phyloP scores from a whole-genome alignment of 345 rosid species.

The Dimocarpus longan region DNA sequence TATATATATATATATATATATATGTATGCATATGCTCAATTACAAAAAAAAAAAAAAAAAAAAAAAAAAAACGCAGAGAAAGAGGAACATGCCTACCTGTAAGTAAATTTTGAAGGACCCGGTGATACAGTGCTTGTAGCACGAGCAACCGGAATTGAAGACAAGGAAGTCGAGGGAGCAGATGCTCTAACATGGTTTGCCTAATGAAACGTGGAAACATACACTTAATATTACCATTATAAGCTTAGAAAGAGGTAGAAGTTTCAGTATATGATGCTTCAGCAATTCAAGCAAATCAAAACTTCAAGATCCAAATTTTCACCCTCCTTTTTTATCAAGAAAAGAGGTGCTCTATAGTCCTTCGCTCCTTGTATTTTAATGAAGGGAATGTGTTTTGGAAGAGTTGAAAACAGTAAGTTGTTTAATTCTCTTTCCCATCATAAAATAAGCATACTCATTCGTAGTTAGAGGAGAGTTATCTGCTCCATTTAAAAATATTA shows the following conservation, averaged over 20 bases:
- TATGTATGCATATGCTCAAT: no score
- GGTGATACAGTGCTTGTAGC: conserved; percentile 38
- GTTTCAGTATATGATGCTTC: neutral
- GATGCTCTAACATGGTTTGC: conserved; percentile 55
- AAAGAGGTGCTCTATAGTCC: neutral
- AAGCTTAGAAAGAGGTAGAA: neutral
- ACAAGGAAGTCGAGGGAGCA: conserved; percentile 46
- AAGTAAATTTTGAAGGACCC: conserved; percentile 72
- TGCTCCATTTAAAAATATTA: neutral
- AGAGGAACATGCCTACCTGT: conserved; percentile 56
- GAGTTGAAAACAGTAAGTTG: no score
- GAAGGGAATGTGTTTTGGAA: neutral
- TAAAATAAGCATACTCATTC: neutral
- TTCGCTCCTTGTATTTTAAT: no score
- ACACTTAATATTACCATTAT: conserved; percentile 4
- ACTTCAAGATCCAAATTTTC: neutral
- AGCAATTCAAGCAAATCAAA: neutral
- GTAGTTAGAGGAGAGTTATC: neutral
- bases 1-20: neutral
- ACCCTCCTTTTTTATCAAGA: neutral
- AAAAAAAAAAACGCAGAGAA: neutral
- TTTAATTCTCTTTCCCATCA: neutral
- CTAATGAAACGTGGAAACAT: conserved; percentile 43
- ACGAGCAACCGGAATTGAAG: conserved; percentile 53
- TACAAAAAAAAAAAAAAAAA: no score